Evolutionary conservation across 805 yeast species (phyloP).

Genomic region (Peterozyma toletana): DNA sequence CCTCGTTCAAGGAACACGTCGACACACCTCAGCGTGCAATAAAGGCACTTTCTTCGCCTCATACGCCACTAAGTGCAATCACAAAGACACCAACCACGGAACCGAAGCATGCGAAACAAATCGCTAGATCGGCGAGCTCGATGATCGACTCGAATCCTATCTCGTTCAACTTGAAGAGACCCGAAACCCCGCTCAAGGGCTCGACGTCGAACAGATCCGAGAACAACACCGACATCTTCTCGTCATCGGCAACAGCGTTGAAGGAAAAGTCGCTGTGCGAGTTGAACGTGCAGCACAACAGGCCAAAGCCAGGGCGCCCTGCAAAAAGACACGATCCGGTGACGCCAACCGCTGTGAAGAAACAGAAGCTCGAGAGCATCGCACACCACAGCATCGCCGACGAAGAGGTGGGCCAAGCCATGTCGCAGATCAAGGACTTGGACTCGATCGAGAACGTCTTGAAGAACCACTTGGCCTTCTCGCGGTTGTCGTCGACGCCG

Average conservation of each 20-base stretch:
- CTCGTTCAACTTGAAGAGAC: too few relatives aligned
- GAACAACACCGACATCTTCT: background rate
- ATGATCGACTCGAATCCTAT: too few relatives aligned
- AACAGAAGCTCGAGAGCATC: background rate
- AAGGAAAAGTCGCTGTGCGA: too few relatives aligned
- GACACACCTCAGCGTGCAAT: too few relatives aligned
- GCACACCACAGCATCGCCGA: constrained; percentile 5
- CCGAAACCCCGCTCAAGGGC: too few relatives aligned
- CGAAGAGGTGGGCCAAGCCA: constrained; percentile 3
- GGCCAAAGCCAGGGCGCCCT: background rate
- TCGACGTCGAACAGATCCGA: background rate
- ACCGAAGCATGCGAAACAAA: too few relatives aligned
- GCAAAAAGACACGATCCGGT: background rate
- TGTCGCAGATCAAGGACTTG: constrained; percentile 27
- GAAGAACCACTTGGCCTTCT: constrained; percentile 82
- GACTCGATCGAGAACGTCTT: constrained; percentile 56
- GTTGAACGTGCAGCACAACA: background rate
- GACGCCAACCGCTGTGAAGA: background rate
- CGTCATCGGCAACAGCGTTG: background rate
- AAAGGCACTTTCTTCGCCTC: too few relatives aligned
- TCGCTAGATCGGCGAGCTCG: too few relatives aligned
- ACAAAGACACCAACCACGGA: too few relatives aligned
- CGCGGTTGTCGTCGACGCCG: constrained; percentile 84
- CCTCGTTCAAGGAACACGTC: too few relatives aligned
- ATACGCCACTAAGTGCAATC: too few relatives aligned